phyloP scores from a whole-genome alignment of 805 yeast species.

The Cyberlindnera euphorbiiphila region DNA sequence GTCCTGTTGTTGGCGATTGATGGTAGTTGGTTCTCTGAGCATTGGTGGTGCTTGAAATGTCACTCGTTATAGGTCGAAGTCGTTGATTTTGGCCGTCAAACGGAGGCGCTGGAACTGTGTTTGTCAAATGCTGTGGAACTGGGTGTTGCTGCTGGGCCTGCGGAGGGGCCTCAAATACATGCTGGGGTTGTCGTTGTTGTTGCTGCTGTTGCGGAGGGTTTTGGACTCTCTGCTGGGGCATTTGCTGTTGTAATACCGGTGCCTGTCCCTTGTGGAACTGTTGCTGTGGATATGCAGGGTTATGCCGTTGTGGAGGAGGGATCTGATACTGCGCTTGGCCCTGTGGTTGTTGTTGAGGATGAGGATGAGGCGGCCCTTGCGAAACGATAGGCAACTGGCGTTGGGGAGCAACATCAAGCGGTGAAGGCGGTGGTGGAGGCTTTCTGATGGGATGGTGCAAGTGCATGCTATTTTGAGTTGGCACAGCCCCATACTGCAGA shows the following conservation, averaged over 20 bases:
- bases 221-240: slow-evolving; percentile 9
- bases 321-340: slow-evolving; percentile 15
- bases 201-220: slow-evolving; percentile 8
- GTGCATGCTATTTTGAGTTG: slow-evolving; percentile 2
- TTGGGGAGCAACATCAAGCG: slow-evolving; percentile 1
- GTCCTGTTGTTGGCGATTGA: slow-evolving; percentile 18
- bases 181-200: slow-evolving; percentile 12
- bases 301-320: slow-evolving; percentile 9
- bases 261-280: slow-evolving; percentile 6
- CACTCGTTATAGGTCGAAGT: slow-evolving; percentile 14
- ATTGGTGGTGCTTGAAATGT: slow-evolving; percentile 9
- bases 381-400: slow-evolving; percentile 4
- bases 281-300: slow-evolving; percentile 19
- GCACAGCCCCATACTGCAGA: background rate
- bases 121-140: slow-evolving; percentile 8
- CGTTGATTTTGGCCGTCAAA: slow-evolving; percentile 4
- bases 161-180: slow-evolving; percentile 11
- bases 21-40: slow-evolving; percentile 16
- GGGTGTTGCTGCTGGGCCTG: slow-evolving; percentile 18
- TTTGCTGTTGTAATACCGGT: slow-evolving; percentile 24
- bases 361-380: too few relatives aligned
- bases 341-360: slow-evolving; percentile 20
- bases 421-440: slow-evolving; percentile 7
- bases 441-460: slow-evolving; percentile 1
- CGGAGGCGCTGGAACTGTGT: background rate